These are phyloP conservation scores for Pseudozyma pruni DNA, from an alignment of 1,284 basidiomycete species.

Conservation along the genomic window DNA sequence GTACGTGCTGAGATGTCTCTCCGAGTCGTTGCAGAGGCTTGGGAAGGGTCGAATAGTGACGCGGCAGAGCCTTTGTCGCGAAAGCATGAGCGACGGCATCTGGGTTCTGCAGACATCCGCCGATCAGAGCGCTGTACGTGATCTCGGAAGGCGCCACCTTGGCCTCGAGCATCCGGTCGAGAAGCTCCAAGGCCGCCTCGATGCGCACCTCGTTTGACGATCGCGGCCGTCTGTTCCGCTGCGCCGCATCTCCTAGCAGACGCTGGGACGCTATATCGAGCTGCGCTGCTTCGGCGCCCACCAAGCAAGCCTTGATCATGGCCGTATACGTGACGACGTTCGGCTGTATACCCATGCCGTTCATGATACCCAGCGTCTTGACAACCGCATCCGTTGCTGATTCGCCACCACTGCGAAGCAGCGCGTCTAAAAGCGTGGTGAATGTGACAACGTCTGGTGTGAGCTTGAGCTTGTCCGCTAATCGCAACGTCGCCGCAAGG, in stretches of 20 bases:
- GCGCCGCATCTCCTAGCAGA: constrained; percentile 12
- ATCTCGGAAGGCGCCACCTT: constrained; percentile 49
- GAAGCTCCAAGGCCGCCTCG: constrained; percentile 50
- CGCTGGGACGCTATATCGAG: constrained; percentile 22
- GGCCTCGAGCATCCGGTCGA: constrained; percentile 56
- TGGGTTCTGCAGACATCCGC: constrained; percentile 33
- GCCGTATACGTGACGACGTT: constrained; percentile 59
- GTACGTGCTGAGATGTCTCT: constrained; percentile 16
- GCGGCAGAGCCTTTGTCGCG: constrained; percentile 6
- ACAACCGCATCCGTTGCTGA: constrained; percentile 35
- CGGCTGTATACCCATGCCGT: constrained; percentile 42
- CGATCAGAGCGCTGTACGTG: constrained; percentile 55
- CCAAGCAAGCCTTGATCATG: constrained; percentile 61
- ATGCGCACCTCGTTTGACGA: constrained; percentile 21
- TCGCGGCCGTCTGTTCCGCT: not conserved
- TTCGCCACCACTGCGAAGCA: constrained; percentile 46
- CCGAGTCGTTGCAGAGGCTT: constrained; percentile 16
- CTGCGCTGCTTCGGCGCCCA: constrained; percentile 29
- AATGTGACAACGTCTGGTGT: constrained; percentile 60
- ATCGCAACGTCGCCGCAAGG: constrained; percentile 40
- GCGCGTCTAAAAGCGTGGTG: constrained; percentile 59
- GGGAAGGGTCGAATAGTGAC: constrained; percentile 12
- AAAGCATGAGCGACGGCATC: constrained; percentile 31
- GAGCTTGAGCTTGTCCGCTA: constrained; percentile 34
- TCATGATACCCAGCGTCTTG: constrained; percentile 55